Evolutionary conservation across 176 grass and related monocot species (phyloP).

Genomic region (Tillandsia fasciculata): DNA sequence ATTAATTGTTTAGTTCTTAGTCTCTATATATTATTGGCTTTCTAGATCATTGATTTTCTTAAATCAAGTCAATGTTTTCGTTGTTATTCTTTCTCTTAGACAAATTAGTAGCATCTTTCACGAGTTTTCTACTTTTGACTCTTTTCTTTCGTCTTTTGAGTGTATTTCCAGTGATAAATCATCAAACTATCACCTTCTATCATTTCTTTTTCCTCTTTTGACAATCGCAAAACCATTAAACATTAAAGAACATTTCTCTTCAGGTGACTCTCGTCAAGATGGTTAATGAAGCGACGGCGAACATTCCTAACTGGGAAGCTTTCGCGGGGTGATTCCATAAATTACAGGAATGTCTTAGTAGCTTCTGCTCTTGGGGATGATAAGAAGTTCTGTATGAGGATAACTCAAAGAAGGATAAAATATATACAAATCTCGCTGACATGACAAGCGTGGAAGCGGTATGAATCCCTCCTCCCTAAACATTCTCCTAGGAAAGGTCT

Average conservation of each 20-base stretch:
- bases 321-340: conserved; percentile 17
- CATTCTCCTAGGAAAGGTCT: too few species aligned
- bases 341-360: not conserved
- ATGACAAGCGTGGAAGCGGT: too few species aligned
- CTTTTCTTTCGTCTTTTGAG: too few species aligned
- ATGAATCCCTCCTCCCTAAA: too few species aligned
- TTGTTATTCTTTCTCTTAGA: too few species aligned
- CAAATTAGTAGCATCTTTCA: too few species aligned
- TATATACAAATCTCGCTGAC: too few species aligned
- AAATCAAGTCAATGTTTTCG: too few species aligned
- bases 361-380: not conserved
- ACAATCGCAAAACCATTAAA: not conserved
- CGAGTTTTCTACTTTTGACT: too few species aligned
- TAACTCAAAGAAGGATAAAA: not conserved
- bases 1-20: not conserved
- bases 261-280: conserved; percentile 91
- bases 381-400: not conserved
- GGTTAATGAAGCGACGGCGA: conserved; percentile 82
- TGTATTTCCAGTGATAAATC: too few species aligned
- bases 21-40: too few species aligned
- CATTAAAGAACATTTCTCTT: conserved; percentile 1
- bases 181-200: not conserved
- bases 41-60: too few species aligned
- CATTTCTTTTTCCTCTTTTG: not conserved
- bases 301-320: conserved; percentile 62